phyloP scores from a whole-genome alignment of 106 monocot genomes.

The Dendrobium nobile region DNA sequence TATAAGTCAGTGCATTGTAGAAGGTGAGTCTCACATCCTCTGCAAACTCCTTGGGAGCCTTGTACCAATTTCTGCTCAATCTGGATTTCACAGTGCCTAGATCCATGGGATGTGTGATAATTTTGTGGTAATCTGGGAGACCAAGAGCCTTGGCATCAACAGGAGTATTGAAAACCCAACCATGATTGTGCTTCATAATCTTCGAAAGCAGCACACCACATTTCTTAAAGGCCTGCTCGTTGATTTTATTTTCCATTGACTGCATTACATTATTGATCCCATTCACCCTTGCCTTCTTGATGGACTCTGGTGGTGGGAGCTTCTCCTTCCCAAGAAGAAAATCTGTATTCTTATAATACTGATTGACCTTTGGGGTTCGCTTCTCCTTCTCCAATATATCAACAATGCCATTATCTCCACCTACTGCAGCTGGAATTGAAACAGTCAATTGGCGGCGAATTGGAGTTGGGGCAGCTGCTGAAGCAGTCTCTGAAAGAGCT shows the following conservation, averaged over 20 bases:
- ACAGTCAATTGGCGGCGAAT: neutral
- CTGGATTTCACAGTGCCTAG: constrained; percentile 71
- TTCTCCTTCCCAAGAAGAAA: constrained; percentile 80
- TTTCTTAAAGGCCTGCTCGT: constrained; percentile 47
- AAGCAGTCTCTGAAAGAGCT: constrained; percentile 2
- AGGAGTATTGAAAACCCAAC: constrained; percentile 84
- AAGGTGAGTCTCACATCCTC: constrained; percentile 97
- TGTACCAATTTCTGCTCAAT: constrained; percentile 65
- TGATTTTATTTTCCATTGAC: constrained; percentile 17
- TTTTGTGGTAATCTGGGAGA: constrained; percentile 66
- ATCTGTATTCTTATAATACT: constrained; percentile 63
- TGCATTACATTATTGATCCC: constrained; percentile 31
- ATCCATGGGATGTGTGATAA: constrained; percentile 89
- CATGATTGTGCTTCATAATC: constrained; percentile 84
- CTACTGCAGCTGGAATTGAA: neutral
- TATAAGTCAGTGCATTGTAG: constrained; percentile 86
- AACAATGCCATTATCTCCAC: neutral
- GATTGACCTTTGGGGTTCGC: constrained; percentile 84
- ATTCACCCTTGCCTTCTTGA: constrained; percentile 58
- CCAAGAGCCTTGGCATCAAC: constrained; percentile 75
- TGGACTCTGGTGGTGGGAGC: constrained; percentile 39
- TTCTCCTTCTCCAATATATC: constrained; percentile 55
- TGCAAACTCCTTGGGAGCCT: constrained; percentile 68
- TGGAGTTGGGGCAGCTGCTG: constrained; percentile 4
- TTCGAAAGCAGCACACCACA: constrained; percentile 36